Conservation (phyloP, 75 land plant genomes). For the Azolla pinnata region DNA sequence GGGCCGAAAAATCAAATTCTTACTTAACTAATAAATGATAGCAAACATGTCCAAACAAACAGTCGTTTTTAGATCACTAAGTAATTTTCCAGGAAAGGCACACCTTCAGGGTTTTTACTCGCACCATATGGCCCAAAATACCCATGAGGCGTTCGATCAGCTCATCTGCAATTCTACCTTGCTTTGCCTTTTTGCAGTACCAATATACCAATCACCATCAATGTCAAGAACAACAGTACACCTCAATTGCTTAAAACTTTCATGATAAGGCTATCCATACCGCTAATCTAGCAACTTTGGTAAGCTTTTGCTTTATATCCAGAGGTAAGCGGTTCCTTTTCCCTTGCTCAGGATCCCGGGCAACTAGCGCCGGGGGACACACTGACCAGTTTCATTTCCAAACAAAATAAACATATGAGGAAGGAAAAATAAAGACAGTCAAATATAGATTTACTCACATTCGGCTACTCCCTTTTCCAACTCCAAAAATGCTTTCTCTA, state of each 20-base stretch:
- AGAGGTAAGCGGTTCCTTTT: constrained; percentile 36
- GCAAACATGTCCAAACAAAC: neutral
- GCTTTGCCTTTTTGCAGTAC: constrained; percentile 41
- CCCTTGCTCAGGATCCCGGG: constrained; percentile 27
- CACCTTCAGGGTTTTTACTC: constrained; percentile 83
- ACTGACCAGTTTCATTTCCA: constrained; percentile 10
- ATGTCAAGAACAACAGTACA: neutral
- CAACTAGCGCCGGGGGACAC: constrained; percentile 27
- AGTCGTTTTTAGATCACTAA: neutral
- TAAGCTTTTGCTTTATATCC: constrained; percentile 37
- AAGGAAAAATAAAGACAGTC: neutral
- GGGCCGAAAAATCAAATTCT: neutral
- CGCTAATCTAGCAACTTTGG: constrained; percentile 49
- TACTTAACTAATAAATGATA: neutral
- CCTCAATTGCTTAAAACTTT: neutral
- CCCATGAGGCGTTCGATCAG: constrained; percentile 70
- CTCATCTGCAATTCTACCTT: constrained; percentile 71
- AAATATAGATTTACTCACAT: constrained; percentile 41
- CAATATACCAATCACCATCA: neutral
- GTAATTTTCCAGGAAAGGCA: neutral
- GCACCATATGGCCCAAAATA: constrained; percentile 74
- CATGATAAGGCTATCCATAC: constrained; percentile 21
- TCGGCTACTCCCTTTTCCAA: constrained; percentile 66
- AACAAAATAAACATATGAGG: neutral
- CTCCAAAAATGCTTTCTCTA: constrained; percentile 83